Evolutionary conservation across 1,284 basidiomycete genomes (phyloP), one percentile per base, ranked within the genome.

Genomic region (Fomitopsis palustris): DNA sequence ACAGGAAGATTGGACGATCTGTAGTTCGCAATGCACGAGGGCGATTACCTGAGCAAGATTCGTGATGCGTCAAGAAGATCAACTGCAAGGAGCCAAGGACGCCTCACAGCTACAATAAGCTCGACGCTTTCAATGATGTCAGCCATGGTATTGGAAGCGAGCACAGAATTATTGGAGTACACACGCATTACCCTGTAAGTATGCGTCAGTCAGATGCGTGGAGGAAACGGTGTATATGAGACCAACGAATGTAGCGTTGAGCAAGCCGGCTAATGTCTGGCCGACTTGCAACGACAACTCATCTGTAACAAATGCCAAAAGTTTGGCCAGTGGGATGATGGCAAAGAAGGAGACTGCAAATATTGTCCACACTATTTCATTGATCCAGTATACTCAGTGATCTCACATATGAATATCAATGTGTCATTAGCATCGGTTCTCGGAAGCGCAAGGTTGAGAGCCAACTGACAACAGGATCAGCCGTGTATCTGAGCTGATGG

Each of bases 231-330:
- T 41, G 31, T 10, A 74, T 81, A 64, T 67, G 90, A 9, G 35
- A 37, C 35, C 16, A 9, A 37, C 90, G 62, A 96, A 77, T 8
- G 93, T 96, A 12, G 92, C 93, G 72, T 95, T 95, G 60, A 95
- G 72, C 12, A 95, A 78, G 60, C 92, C 93, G 5, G 90, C 93
- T 4, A 96, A 75, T 0, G 93, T 94, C 74, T 95, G 92, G 1
- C 93, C 89, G 1, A 92, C 85, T 33, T 88, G 86, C 62, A 95
- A 68, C 0, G 93, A 92, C 7, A 95, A 72, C 66, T 96, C 91
- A 65, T 96, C 94, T 0, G 94, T 96, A 0, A 91, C 92, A 70
- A 93, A 93, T 1, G 89, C 90, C 4, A 96, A 81, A 4, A 96
- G 75, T 81, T 88, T 87, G 23, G 93, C 93, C 5, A 90, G 75